Evolutionary conservation across 2,329 filamentous ascomycete species (phyloP), one percentile per base, ranked within the genome.

Genomic region (Trichoderma harzianum): DNA sequence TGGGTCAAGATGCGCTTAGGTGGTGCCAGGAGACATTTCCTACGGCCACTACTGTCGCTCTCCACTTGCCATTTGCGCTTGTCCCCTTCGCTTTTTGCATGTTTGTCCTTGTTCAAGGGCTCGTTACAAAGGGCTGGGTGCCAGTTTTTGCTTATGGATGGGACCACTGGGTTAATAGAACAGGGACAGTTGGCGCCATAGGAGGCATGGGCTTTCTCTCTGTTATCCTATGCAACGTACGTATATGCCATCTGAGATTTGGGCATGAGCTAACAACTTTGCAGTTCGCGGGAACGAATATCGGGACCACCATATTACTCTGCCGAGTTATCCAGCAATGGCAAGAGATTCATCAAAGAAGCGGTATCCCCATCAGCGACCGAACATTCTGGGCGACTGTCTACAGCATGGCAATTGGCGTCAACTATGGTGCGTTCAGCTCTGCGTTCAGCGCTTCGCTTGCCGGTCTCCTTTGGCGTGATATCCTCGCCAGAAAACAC

Each of bases 391-490:
- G 91, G 91, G 91, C 87, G 0, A 92, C 91, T 0, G 88, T 93
- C 0, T 93, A 93, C 79, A 88, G 87, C 78, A 92, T 93, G 90
- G 91, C 91, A 0, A 81, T 94, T 0, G 91, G 91, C 2, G 90
- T 93, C 73, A 93, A 94, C 78, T 93, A 90, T 72, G 91, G 91
- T 5, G 92, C 91, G 0, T 93, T 93, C 77, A 92, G 90, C 77
- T 88, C 89, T 0, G 90, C 90, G 0, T 92, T 94, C 75, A 92
- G 90, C 74, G 91, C 91, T 0, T 92, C 91, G 0, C 80, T 93
- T 1, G 92, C 92, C 1, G 92, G 91, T 1, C 83, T 94, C 10
- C 81, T 93, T 0, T 94, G 92, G 92, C 85, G 90, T 3, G 90
- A 93, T 73, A 93, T 94, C 21, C 83, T 93, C 1, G 81, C 79